phyloP scores from a whole-genome alignment of 1,284 basidiomycete genomes.

The Gomphus sp. region DNA sequence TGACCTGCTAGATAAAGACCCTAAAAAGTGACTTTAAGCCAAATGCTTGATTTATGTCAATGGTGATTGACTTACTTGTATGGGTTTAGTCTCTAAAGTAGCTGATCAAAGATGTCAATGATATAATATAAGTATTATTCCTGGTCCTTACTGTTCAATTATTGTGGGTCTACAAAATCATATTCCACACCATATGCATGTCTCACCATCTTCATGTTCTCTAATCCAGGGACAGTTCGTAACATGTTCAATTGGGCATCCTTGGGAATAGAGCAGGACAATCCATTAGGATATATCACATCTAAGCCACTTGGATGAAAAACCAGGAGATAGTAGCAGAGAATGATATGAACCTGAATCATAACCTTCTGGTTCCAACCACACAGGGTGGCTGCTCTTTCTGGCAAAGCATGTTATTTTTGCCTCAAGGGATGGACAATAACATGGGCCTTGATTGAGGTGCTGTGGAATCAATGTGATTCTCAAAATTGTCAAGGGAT shows the following conservation, averaged over 20 bases:
- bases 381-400: constrained; percentile 66
- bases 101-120: constrained; percentile 28
- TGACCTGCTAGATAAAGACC: constrained; percentile 84
- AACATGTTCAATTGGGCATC: constrained; percentile 76
- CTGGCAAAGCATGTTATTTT: constrained; percentile 76
- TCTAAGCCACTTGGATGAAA: constrained; percentile 30
- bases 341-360: constrained; percentile 51
- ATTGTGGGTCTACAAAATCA: constrained; percentile 83
- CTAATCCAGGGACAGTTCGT: constrained; percentile 75
- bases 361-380: constrained; percentile 89
- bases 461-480: not conserved
- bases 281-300: constrained; percentile 82
- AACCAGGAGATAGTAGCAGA: not conserved
- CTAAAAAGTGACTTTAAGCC: constrained; percentile 21
- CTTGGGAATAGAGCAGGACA: constrained; percentile 80
- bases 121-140: constrained; percentile 6
- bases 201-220: constrained; percentile 70
- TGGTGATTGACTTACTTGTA: constrained; percentile 35
- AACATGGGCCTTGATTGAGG: constrained; percentile 63
- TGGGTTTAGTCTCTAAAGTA: constrained; percentile 79
- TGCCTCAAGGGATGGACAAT: constrained; percentile 85
- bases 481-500: not conserved
- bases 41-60: not conserved
- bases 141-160: constrained; percentile 50
- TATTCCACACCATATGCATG: constrained; percentile 93